These are phyloP conservation scores for Micractinium sp. DNA, from an alignment of 139 green algal species.

Conservation along the genomic window DNA sequence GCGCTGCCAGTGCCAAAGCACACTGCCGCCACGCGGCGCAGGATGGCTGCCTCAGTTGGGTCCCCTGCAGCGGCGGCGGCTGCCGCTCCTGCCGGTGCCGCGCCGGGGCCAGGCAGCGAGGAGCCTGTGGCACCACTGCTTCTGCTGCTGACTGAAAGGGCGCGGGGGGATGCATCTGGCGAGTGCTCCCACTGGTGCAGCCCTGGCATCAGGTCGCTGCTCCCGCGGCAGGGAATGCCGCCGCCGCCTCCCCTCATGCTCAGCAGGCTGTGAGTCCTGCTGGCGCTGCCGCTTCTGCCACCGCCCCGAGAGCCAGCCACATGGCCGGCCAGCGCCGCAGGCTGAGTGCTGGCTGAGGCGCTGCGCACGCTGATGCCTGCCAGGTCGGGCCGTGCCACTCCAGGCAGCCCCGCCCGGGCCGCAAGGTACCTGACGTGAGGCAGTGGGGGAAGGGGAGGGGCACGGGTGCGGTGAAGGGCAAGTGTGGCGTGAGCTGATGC, in stretches of 20 bases:
- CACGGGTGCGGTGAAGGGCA: background rate
- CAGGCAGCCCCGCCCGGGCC: background rate
- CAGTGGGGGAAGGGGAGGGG: background rate
- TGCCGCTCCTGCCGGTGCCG: background rate
- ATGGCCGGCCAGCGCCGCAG: constrained; percentile 6
- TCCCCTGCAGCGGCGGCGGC: background rate
- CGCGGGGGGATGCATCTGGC: background rate
- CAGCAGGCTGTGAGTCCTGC: background rate
- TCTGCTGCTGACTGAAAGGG: background rate
- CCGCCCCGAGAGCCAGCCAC: background rate
- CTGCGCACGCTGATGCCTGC: background rate
- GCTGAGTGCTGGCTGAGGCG: background rate
- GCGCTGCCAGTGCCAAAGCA: background rate
- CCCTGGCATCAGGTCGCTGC: background rate
- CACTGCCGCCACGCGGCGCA: background rate
- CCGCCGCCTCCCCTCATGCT: background rate
- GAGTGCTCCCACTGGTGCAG: background rate
- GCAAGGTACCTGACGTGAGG: constrained; percentile 19
- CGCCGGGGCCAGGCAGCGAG: background rate
- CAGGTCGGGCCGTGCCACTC: background rate
- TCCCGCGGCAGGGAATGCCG: background rate
- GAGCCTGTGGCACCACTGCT: background rate
- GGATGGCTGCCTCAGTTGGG: background rate
- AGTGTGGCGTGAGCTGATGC: background rate
- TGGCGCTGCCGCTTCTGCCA: background rate